Conservation (phyloP, 2,329 filamentous ascomycete species). For the Sporothrix brasiliensis region DNA sequence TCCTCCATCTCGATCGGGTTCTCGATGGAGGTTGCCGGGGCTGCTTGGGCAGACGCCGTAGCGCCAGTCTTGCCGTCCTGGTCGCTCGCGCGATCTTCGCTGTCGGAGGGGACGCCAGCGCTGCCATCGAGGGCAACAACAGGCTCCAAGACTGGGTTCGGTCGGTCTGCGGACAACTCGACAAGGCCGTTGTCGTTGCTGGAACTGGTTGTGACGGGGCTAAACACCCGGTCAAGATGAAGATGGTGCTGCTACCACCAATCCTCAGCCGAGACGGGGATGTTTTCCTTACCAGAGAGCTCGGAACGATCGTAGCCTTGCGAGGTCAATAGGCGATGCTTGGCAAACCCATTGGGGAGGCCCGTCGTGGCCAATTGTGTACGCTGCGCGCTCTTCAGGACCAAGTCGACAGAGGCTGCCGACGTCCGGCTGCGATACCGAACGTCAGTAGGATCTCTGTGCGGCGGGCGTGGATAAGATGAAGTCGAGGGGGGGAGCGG, state of each 20-base stretch:
- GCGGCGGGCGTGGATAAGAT: background rate
- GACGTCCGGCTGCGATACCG: background rate
- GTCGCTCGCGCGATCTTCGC: slow-evolving; percentile 19
- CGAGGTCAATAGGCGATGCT: background rate
- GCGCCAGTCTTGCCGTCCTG: slow-evolving; percentile 17
- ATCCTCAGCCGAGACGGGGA: background rate
- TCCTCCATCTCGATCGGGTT: slow-evolving; percentile 3
- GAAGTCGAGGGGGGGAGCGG: background rate
- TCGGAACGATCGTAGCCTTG: background rate
- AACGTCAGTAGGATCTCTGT: slow-evolving; percentile 4
- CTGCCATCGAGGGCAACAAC: background rate
- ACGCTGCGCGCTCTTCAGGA: background rate
- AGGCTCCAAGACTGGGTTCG: slow-evolving; percentile 3
- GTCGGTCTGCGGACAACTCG: background rate
- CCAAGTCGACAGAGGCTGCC: background rate
- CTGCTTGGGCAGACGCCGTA: background rate
- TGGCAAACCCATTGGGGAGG: background rate
- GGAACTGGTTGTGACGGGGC: slow-evolving; percentile 19
- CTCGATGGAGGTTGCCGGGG: background rate
- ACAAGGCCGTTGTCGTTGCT: background rate
- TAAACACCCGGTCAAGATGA: slow-evolving; percentile 1
- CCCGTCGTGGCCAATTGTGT: background rate
- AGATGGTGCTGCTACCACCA: slow-evolving; percentile 24
- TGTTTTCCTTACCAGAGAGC: slow-evolving; percentile 14
- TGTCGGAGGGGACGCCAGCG: slow-evolving; percentile 8